Evolutionary conservation across 192 early-diverging fungal species (phyloP).

Genomic region (Mortierella antarctica): DNA sequence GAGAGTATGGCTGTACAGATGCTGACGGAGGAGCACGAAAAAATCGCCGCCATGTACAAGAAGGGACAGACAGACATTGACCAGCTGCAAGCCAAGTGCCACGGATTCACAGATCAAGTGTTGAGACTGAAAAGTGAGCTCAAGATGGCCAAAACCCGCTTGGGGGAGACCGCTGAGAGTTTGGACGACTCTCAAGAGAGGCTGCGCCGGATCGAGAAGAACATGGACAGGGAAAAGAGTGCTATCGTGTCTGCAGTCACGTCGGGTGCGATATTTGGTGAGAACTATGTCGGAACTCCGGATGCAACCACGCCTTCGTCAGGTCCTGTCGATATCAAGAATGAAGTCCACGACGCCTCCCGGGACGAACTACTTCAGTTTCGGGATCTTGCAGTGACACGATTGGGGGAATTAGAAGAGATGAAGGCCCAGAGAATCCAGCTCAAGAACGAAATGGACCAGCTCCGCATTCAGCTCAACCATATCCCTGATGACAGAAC

Average conservation of each 20-base stretch:
- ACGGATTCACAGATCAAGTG: slow-evolving; percentile 38
- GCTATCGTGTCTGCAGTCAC: slow-evolving; percentile 38
- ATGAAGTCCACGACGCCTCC: slow-evolving; percentile 32
- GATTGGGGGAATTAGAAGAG: slow-evolving; percentile 39
- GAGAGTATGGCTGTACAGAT: slow-evolving; percentile 18
- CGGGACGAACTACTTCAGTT: slow-evolving; percentile 38
- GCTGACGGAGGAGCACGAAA: slow-evolving; percentile 27
- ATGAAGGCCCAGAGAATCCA: slow-evolving; percentile 35
- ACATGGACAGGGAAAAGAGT: slow-evolving; percentile 40
- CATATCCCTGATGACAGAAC: slow-evolving; percentile 40
- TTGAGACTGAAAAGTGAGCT: slow-evolving; percentile 30
- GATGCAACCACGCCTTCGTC: slow-evolving; percentile 9
- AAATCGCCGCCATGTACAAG: slow-evolving; percentile 22
- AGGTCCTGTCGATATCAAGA: slow-evolving; percentile 15
- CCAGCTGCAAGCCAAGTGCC: slow-evolving; percentile 33
- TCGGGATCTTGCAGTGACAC: slow-evolving; percentile 31
- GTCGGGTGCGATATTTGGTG: slow-evolving; percentile 39
- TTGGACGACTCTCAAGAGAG: slow-evolving; percentile 32
- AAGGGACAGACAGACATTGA: slow-evolving; percentile 28
- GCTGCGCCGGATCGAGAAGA: slow-evolving; percentile 32
- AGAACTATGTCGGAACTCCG: slow-evolving; percentile 27
- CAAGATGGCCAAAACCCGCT: slow-evolving; percentile 32
- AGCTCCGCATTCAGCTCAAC: slow-evolving; percentile 29
- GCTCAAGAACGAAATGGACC: slow-evolving; percentile 31
- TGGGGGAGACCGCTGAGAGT: slow-evolving; percentile 30